A percentile compares a stretch with the other conserved stretches of the same genome.
phyloP scores from a whole-genome alignment of 306 rosid genomes.

The Quercus gilva region DNA sequence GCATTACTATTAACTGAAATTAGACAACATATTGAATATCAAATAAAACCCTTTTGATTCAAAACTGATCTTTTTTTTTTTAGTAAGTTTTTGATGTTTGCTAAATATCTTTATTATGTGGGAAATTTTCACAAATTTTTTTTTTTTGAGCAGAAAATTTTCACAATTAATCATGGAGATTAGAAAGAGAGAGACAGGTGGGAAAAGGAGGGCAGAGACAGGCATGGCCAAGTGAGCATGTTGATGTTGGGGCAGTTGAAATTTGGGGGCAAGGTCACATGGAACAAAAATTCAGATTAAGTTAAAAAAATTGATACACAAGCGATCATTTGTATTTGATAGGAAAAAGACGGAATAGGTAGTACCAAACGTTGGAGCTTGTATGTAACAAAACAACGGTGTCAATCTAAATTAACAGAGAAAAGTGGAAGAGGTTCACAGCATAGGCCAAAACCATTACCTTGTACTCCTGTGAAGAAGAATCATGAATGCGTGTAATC shows the following conservation, averaged over 20 bases:
- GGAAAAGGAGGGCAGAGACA: neutral
- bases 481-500: neutral
- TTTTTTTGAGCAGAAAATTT: too few species aligned
- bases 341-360: conserved; percentile 34
- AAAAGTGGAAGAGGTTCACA: conserved; percentile 19
- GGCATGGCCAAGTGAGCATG: neutral
- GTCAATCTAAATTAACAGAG: conserved; percentile 17
- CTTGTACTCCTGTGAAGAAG: neutral
- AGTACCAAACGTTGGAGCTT: conserved; percentile 39
- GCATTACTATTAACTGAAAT: too few species aligned
- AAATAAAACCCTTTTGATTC: too few species aligned
- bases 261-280: conserved; percentile 21
- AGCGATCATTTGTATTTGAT: conserved; percentile 35
- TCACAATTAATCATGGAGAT: too few species aligned
- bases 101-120: neutral
- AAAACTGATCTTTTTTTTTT: too few species aligned
- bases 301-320: conserved; percentile 33
- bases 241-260: neutral
- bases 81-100: too few species aligned
- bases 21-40: too few species aligned
- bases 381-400: conserved; percentile 40
- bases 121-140: neutral
- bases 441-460: conserved; percentile 34
- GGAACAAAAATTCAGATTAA: conserved; percentile 5
- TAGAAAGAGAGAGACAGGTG: neutral